These are phyloP conservation scores for Didymella keratinophila DNA, from an alignment of 2,329 filamentous ascomycete genomes.

Conservation along the genomic window DNA sequence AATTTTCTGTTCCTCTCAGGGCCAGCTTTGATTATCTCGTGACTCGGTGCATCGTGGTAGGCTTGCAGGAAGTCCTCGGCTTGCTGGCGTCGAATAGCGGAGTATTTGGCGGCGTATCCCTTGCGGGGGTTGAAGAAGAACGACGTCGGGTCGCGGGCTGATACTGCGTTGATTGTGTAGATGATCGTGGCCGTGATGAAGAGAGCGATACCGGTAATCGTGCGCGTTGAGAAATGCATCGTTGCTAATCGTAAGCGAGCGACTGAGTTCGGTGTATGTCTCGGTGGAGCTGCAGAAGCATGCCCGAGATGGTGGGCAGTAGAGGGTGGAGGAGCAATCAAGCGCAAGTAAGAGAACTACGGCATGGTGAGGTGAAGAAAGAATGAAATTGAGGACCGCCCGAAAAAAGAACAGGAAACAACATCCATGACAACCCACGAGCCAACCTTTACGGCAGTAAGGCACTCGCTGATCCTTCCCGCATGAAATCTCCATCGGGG, in stretches of 20 bases:
- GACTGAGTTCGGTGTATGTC: constrained; percentile 4
- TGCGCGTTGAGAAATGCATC: constrained; percentile 38
- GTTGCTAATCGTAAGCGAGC: constrained; percentile 14
- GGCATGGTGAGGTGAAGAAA: constrained; percentile 18
- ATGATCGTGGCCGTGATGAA: constrained; percentile 30
- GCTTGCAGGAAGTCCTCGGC: constrained; percentile 39
- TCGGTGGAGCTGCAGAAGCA: constrained; percentile 17
- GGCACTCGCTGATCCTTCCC: constrained; percentile 22
- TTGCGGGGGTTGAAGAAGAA: constrained; percentile 46
- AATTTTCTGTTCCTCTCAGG: constrained; percentile 38
- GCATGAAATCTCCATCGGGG: constrained; percentile 19
- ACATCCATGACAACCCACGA: constrained; percentile 15
- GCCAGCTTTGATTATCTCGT: constrained; percentile 28
- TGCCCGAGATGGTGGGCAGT: constrained; percentile 4
- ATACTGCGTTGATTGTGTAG: constrained; percentile 37
- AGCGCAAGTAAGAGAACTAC: constrained; percentile 10
- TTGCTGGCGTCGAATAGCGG: constrained; percentile 39
- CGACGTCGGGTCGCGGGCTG: constrained; percentile 47
- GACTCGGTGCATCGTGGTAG: constrained; percentile 24
- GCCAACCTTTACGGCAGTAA: constrained; percentile 18
- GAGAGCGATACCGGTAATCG: constrained; percentile 28
- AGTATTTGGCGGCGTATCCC: constrained; percentile 46
- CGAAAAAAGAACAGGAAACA: constrained; percentile 21
- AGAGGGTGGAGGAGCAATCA: neutral
- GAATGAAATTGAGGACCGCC: constrained; percentile 10